Evolutionary conservation across 179 eudicot species (phyloP).

Genomic region (Silene coronaria): DNA sequence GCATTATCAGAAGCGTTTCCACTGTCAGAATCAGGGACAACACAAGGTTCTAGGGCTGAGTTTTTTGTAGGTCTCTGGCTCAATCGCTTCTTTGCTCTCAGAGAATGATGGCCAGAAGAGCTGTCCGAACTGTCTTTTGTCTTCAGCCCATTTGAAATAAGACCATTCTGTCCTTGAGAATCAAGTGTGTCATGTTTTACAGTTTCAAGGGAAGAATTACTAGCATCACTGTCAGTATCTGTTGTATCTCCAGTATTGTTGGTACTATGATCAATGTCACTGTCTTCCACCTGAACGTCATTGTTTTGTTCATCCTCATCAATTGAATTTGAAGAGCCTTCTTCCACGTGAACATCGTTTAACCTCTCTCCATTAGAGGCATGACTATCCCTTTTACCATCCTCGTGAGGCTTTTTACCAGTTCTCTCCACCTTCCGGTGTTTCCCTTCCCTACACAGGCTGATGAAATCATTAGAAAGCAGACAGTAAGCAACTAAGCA

Average conservation of each 20-base stretch:
- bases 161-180: slow-evolving; percentile 17
- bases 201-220: slow-evolving; percentile 27
- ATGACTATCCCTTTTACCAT: slow-evolving; percentile 17
- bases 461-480: not conserved
- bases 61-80: slow-evolving; percentile 66
- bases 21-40: slow-evolving; percentile 53
- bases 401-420: slow-evolving; percentile 22
- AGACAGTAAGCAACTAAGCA: not conserved
- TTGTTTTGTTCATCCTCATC: slow-evolving; percentile 33
- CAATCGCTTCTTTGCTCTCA: slow-evolving; percentile 47
- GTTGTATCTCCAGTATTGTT: slow-evolving; percentile 21
- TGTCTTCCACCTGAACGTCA: slow-evolving; percentile 23
- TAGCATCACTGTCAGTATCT: slow-evolving; percentile 20
- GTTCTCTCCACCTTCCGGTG: slow-evolving; percentile 30
- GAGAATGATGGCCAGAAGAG: slow-evolving; percentile 21
- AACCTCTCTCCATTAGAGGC: slow-evolving; percentile 23
- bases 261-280: slow-evolving; percentile 17
- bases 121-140: slow-evolving; percentile 38
- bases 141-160: slow-evolving; percentile 2
- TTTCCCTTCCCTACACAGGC: slow-evolving; percentile 50
- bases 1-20: slow-evolving; percentile 35
- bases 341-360: slow-evolving; percentile 18
- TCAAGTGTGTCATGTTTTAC: slow-evolving; percentile 16
- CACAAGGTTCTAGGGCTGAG: slow-evolving; percentile 37
- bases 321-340: slow-evolving; percentile 24